A percentile compares a stretch with the other conserved stretches of the same genome.
Conservation (phyloP, 148 eudicot species). For the Diospyros lotus region DNA sequence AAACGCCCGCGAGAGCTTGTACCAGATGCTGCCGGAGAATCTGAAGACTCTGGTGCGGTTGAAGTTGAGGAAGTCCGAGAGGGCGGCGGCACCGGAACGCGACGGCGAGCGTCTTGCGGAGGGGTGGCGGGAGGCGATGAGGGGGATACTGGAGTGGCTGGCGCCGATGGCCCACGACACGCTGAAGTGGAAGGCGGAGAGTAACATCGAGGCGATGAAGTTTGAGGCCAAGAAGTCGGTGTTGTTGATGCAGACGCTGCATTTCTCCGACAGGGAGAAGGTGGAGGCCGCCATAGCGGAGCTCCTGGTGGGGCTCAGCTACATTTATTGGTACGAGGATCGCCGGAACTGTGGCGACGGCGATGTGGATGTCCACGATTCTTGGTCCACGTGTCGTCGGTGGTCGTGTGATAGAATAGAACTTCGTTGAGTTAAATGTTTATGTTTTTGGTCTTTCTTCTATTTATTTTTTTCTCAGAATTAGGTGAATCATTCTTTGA, state of each 20-base stretch:
- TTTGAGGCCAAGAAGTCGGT: constrained; percentile 52
- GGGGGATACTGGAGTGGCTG: constrained; percentile 64
- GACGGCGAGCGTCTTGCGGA: constrained; percentile 43
- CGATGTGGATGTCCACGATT: no score
- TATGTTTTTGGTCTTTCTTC: no score
- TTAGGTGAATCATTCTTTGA: no score
- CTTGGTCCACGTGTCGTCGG: no score
- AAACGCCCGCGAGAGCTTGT: constrained; percentile 41
- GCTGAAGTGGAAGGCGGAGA: constrained; percentile 61
- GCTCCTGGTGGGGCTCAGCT: constrained; percentile 62
- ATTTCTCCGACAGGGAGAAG: constrained; percentile 72
- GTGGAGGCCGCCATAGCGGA: constrained; percentile 66
- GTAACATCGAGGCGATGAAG: constrained; percentile 52
- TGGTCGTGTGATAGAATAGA: no score
- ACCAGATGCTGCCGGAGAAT: constrained; percentile 59
- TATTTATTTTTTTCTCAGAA: no score
- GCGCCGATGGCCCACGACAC: constrained; percentile 70
- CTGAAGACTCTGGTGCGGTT: constrained; percentile 42
- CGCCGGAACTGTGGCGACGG: constrained; percentile 10
- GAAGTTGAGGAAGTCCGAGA: constrained; percentile 44
- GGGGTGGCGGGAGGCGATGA: constrained; percentile 72
- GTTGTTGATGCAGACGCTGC: constrained; percentile 66
- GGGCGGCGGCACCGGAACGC: constrained; percentile 11
- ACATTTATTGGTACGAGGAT: constrained; percentile 44
- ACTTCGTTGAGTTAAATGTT: no score